Percentiles rank a stretch among this genome's conserved stretches.
phyloP scores from a whole-genome alignment of 768 basidiomycete species.

The Pleurotus giganteus region DNA sequence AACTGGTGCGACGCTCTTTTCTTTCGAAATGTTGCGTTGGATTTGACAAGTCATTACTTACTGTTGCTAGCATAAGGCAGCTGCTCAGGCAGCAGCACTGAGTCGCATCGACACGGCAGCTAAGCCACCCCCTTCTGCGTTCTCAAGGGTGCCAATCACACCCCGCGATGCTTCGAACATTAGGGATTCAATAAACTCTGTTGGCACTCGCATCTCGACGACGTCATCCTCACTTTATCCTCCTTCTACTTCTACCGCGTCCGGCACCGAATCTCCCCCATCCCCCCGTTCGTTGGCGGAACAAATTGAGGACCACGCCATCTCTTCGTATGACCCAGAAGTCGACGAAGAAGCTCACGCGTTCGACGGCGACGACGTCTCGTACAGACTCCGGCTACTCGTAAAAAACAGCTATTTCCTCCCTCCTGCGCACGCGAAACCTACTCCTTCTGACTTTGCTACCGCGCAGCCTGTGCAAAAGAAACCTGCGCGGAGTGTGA shows the following conservation, averaged over 20 bases:
- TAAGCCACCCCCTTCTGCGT: slow-evolving; percentile 42
- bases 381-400: slow-evolving; percentile 78
- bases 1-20: slow-evolving; percentile 31
- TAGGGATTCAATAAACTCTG: slow-evolving; percentile 49
- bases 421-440: slow-evolving; percentile 85
- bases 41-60: not conserved
- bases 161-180: slow-evolving; percentile 25
- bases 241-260: slow-evolving; percentile 62
- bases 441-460: slow-evolving; percentile 64
- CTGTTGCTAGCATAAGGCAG: slow-evolving; percentile 30
- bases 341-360: slow-evolving; percentile 43
- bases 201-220: slow-evolving; percentile 62
- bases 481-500: slow-evolving; percentile 36
- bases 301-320: slow-evolving; percentile 38
- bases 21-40: not conserved
- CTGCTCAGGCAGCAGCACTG: slow-evolving; percentile 24
- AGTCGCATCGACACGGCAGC: slow-evolving; percentile 14
- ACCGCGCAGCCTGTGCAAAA: slow-evolving; percentile 35
- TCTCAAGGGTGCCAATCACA: slow-evolving; percentile 46
- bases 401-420: slow-evolving; percentile 89
- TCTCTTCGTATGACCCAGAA: slow-evolving; percentile 48
- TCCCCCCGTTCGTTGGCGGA: slow-evolving; percentile 58
- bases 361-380: slow-evolving; percentile 74
- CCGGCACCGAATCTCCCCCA: slow-evolving; percentile 60
- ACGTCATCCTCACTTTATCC: slow-evolving; percentile 81